Percentiles rank a stretch among this genome's conserved stretches.
phyloP scores from a whole-genome alignment of 2,329 filamentous ascomycete species.

The Verticillium klebahnii region DNA sequence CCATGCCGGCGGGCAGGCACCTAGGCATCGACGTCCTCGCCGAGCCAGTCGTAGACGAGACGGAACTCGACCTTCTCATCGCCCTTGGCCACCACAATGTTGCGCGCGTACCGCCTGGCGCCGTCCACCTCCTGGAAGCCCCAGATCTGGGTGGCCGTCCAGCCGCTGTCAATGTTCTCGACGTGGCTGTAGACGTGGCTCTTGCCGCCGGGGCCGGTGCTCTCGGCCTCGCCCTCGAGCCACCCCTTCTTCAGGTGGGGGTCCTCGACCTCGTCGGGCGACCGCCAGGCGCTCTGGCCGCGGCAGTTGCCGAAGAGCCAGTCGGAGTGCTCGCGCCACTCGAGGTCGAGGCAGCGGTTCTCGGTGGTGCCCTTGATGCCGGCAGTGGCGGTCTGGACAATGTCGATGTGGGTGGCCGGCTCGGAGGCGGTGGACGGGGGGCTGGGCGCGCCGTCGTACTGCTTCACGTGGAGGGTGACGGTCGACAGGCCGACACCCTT shows the following conservation, averaged over 20 bases:
- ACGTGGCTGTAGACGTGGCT: constrained; percentile 63
- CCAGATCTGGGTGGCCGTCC: constrained; percentile 56
- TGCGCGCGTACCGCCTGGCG: constrained; percentile 47
- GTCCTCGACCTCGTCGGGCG: constrained; percentile 44
- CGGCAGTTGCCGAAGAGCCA: constrained; percentile 72
- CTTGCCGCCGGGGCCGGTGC: constrained; percentile 51
- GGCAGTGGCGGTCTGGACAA: constrained; percentile 67
- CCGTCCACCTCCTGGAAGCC: constrained; percentile 53
- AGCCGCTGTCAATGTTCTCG: constrained; percentile 45
- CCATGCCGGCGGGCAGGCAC: not conserved
- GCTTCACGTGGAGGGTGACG: constrained; percentile 59
- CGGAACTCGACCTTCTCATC: constrained; percentile 42
- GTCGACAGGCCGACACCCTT: constrained; percentile 67
- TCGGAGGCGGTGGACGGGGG: constrained; percentile 34
- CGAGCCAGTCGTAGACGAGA: constrained; percentile 52
- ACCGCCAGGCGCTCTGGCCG: constrained; percentile 52
- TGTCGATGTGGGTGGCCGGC: constrained; percentile 57
- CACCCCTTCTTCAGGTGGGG: constrained; percentile 55
- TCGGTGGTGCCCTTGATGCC: constrained; percentile 62
- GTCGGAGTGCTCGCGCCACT: constrained; percentile 62
- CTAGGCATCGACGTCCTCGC: constrained; percentile 7
- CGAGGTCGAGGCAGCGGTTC: constrained; percentile 48
- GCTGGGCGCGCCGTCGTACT: constrained; percentile 43
- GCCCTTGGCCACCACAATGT: constrained; percentile 49
- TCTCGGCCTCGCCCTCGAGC: constrained; percentile 47